phyloP scores from a whole-genome alignment of 2,329 filamentous ascomycete genomes.

The Colletotrichum godetiae region DNA sequence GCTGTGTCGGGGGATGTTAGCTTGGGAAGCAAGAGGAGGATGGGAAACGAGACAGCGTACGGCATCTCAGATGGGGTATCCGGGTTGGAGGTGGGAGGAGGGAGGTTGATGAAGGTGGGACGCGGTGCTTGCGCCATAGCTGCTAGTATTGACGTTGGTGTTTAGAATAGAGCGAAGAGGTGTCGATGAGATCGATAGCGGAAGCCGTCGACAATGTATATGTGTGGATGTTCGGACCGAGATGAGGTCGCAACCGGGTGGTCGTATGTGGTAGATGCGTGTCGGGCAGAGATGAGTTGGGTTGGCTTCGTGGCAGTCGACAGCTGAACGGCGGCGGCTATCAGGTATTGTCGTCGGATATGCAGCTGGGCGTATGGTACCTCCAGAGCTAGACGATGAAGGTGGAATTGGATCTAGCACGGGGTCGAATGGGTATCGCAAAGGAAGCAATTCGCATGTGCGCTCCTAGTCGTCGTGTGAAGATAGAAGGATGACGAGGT shows the following conservation, averaged over 20 bases:
- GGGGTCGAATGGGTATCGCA: neutral
- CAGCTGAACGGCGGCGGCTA: neutral
- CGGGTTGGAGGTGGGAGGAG: slow-evolving; percentile 82
- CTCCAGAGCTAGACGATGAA: neutral
- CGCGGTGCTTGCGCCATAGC: slow-evolving; percentile 54
- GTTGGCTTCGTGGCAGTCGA: slow-evolving; percentile 6
- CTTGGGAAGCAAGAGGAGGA: neutral
- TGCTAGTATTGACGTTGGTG: slow-evolving; percentile 1
- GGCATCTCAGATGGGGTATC: slow-evolving; percentile 91
- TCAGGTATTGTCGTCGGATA: neutral
- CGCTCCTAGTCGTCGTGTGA: neutral
- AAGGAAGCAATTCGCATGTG: neutral
- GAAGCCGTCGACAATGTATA: neutral
- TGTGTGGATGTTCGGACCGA: neutral
- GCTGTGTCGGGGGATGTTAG: slow-evolving; percentile 56
- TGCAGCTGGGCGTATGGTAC: neutral
- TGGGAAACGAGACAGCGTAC: slow-evolving; percentile 63
- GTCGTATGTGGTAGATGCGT: neutral
- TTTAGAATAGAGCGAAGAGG: neutral
- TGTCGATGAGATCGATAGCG: neutral
- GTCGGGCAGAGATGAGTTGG: neutral
- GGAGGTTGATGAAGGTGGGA: slow-evolving; percentile 85
- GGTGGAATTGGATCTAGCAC: neutral
- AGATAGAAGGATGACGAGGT: neutral
- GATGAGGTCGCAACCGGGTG: neutral